Evolutionary conservation across 2,329 filamentous ascomycete genomes (phyloP), one percentile per base, ranked within the genome.

Genomic region (Fusarium pseudoanthophilum): DNA sequence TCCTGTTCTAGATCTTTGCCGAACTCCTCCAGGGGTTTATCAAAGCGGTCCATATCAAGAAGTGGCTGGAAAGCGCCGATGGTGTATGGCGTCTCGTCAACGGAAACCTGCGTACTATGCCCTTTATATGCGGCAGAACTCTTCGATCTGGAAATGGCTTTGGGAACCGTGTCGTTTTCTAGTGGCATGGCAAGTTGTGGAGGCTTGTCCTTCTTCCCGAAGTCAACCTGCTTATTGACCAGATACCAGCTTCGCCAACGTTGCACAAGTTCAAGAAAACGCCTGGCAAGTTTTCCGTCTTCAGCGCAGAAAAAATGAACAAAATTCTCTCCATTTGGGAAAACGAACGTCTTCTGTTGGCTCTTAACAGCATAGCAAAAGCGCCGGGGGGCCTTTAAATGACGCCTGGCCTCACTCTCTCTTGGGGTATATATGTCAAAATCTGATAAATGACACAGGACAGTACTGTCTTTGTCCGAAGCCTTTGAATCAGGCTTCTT

Each of bases 231-330:
- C 69, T 91, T 90, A 75, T 93, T 91, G 48, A 94, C 92, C 13
- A 98, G 84, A 78, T 97, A 97, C 94, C 95, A 97, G 81, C 93
- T 97, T 66, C 95, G 90, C 95, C 95, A 98, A 43, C 84, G 84
- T 70, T 97, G 94, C 3, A 97, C 87, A 30, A 88, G 87, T 21
- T 88, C 85, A 77, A 92, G 91, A 83, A 95, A 97, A 20, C 85
- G 83, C n/a, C 88, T 86, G 2, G 93, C 93, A 2, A 91, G 82
- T 2, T 84, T 80, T 10, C 87, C 84, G 76, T 98, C 93, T 49
- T 94, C 93, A 4, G 92, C 94, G 66, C 90, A 92, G 83, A 98
- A 97, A 82, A 95, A 97, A 79, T 98, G 95, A 7, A 97, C 93
- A 79, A 94, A 98, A 75, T 95, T 95, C 58, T 93, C 91, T 7